These are phyloP conservation scores for Thuja plicata DNA, from an alignment of 83 land plant genomes.

Conservation along the genomic window DNA sequence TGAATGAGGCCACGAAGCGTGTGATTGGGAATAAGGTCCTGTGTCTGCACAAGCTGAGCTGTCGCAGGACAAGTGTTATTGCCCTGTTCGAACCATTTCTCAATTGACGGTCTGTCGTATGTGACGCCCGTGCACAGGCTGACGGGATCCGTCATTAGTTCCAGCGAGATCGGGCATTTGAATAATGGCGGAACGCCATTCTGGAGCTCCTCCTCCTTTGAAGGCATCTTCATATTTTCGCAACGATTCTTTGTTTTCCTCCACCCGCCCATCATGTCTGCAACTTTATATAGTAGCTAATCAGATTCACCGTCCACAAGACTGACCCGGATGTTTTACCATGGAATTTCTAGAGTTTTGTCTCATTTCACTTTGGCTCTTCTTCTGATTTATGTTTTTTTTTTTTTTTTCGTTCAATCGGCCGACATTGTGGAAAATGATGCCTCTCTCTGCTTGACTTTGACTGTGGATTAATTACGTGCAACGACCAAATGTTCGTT, in stretches of 20 bases:
- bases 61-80: constrained; percentile 41
- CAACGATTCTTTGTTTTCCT: neutral
- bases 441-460: too few species aligned
- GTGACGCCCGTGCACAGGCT: constrained; percentile 44
- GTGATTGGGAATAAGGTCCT: constrained; percentile 63
- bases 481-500: too few species aligned
- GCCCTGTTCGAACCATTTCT: constrained; percentile 43
- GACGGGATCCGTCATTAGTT: constrained; percentile 55
- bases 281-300: too few species aligned
- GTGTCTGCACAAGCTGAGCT: constrained; percentile 6
- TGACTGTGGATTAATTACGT: too few species aligned
- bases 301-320: too few species aligned
- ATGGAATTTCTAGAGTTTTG: too few species aligned
- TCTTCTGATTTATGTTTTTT: too few species aligned
- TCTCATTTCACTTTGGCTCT: too few species aligned
- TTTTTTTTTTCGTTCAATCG: too few species aligned
- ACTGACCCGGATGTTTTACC: too few species aligned
- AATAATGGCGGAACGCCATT: constrained; percentile 27
- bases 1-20: constrained; percentile 67
- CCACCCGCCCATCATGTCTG: neutral
- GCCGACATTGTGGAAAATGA: too few species aligned
- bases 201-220: neutral
- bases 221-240: neutral
- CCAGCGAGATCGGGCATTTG: constrained; percentile 49
- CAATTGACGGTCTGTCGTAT: constrained; percentile 47